phyloP scores from a whole-genome alignment of 2,329 filamentous ascomycete species.

The Emmonsiellopsis sp. region DNA sequence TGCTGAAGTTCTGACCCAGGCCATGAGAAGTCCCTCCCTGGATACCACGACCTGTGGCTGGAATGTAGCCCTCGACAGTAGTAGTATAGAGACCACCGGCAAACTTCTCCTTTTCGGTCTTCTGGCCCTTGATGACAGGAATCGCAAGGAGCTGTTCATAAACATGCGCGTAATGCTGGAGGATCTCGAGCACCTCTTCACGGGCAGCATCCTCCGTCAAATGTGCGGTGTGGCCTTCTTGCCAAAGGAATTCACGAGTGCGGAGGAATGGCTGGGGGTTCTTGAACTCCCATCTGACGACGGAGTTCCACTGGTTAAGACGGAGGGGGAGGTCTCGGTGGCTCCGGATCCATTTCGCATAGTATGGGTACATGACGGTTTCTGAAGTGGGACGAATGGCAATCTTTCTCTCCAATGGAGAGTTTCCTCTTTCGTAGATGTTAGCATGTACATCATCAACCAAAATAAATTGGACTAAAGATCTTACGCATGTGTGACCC shows the following conservation, averaged over 20 bases:
- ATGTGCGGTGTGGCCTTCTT: constrained; percentile 92
- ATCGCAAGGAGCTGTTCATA: constrained; percentile 93
- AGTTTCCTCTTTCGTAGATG: constrained; percentile 59
- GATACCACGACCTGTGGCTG: constrained; percentile 88
- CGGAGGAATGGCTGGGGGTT: constrained; percentile 77
- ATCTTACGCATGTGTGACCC: constrained; percentile 42
- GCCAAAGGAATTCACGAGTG: constrained; percentile 94
- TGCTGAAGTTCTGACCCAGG: constrained; percentile 95
- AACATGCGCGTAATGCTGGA: constrained; percentile 84
- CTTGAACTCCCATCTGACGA: constrained; percentile 95
- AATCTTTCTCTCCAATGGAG: constrained; percentile 74
- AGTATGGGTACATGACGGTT: constrained; percentile 92
- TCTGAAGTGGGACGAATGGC: constrained; percentile 62
- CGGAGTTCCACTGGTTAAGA: constrained; percentile 97
- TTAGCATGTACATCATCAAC: constrained; percentile 17
- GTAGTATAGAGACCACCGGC: constrained; percentile 94
- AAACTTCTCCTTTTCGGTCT: constrained; percentile 98
- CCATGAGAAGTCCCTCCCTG: constrained; percentile 93
- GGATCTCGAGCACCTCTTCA: constrained; percentile 82
- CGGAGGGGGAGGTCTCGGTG: constrained; percentile 90
- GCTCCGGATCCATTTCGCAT: constrained; percentile 91
- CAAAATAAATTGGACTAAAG: not conserved
- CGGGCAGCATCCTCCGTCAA: constrained; percentile 73
- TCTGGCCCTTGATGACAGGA: constrained; percentile 83
- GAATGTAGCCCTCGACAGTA: constrained; percentile 94